Evolutionary conservation across 805 yeast genomes (phyloP).

Genomic region (Sungouiella thailandica): DNA sequence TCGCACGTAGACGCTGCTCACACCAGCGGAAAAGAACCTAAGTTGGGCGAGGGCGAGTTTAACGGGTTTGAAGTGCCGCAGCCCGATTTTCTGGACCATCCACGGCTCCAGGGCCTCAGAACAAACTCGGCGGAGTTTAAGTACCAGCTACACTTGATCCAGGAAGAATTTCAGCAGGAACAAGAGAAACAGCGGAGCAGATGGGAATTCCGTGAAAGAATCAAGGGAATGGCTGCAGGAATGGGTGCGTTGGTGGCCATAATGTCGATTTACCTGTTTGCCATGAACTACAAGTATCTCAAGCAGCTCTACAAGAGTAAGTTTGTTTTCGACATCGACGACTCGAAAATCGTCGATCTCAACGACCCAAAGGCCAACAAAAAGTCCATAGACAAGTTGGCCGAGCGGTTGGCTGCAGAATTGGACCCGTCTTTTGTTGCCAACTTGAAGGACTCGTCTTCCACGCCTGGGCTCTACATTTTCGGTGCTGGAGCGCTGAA

Average conservation of each 20-base stretch:
- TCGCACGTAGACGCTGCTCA: conserved; percentile 1
- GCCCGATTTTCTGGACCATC: conserved; percentile 16
- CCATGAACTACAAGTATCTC: conserved; percentile 39
- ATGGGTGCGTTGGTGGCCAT: conserved; percentile 33
- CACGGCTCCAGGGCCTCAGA: conserved; percentile 22
- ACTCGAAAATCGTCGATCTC: conserved; percentile 30
- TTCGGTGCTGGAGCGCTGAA: conserved; percentile 29
- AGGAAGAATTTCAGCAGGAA: conserved; percentile 20
- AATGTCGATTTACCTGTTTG: conserved; percentile 36
- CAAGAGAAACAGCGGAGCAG: conserved; percentile 24
- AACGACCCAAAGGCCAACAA: conserved; percentile 27
- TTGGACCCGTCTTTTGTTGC: conserved; percentile 17
- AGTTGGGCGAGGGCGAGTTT: conserved; percentile 2
- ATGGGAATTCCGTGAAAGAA: conserved; percentile 38
- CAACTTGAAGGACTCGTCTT: conserved; percentile 19
- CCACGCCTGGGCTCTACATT: conserved; percentile 31
- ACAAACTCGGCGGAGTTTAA: conserved; percentile 35
- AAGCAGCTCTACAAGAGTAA: conserved; percentile 29
- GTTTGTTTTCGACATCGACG: conserved; percentile 33
- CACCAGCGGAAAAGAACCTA: conserved; percentile 7
- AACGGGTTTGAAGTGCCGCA: conserved; percentile 5
- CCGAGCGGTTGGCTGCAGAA: conserved; percentile 21
- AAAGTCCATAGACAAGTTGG: conserved; percentile 21
- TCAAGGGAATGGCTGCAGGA: conserved; percentile 44
- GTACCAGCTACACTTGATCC: conserved; percentile 24